Base-by-base conservation (phyloP, 306 rosid species). In the Cucurbita maxima region DNA sequence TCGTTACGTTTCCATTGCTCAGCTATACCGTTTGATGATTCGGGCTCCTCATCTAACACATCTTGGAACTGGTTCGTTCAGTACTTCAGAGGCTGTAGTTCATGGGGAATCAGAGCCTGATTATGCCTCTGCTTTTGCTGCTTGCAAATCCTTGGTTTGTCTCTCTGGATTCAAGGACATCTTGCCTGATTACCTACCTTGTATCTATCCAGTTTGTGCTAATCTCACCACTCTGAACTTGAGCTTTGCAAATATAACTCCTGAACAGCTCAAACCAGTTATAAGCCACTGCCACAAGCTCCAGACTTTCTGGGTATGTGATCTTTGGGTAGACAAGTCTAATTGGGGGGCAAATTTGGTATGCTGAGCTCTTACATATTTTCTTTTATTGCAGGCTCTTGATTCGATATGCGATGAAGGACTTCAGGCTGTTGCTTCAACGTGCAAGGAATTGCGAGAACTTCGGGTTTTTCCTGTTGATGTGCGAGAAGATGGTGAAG, bases 321-420 rank as follows among this genome's bases (percentile, higher is more conserved):
- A 73, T 60, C 58, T 72, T 48, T 50, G 6, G 7, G 50, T 73
- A 16, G 52, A 15, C 44, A 8, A 41, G 60, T 38, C 34, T 76
- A 12, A 11, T 62, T 67, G 37, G 68, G n/a, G n/a, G 45, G 74
- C 25, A 45, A 7, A 53, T 68, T 70, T 59, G 73, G 58, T 19
- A 16, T 60, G 72, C 58, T 62, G 44, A 58, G 71, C 77, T 86
- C 77, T 86, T 52, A 86, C 54, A 1, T 12, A 43, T 18, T 40
- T 54, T 25, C 14, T 63, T 80, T 1, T 44, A 11, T 61, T 84
- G 81, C 82, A 89, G 97, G 96, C 81, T 6, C 87, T 89, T 15
- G 97, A 92, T 82, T 74, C 97, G 34, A 78, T 92, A 45, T 77
- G 92, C 36, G 97, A 92, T 63, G 96, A 89, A 73, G 97, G 97